Conservation (phyloP, 805 yeast species). For the Lipomyces yamanashiensis region DNA sequence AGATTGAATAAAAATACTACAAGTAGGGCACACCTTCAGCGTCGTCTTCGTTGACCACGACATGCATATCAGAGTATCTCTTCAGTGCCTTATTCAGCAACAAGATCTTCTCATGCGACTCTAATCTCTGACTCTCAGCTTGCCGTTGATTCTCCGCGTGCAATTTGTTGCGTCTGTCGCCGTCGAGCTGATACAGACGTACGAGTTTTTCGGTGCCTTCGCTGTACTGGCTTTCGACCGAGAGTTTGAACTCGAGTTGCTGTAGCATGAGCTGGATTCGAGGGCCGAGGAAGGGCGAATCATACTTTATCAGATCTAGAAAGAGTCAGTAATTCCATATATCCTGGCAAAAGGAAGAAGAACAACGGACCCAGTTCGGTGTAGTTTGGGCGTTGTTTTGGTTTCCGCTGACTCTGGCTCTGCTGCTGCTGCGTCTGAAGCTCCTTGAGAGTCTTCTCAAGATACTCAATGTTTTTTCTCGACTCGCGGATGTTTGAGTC, state of each 20-base stretch:
- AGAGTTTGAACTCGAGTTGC: conserved; percentile 88
- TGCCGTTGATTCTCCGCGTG: conserved; percentile 89
- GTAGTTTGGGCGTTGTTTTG: conserved; percentile 26
- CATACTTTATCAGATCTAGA: conserved; percentile 80
- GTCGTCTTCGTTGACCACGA: conserved; percentile 63
- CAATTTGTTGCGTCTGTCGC: conserved; percentile 80
- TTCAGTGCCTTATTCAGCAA: conserved; percentile 81
- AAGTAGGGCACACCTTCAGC: conserved; percentile 35
- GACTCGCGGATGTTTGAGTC: conserved; percentile 90
- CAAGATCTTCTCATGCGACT: conserved; percentile 83
- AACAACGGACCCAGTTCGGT: conserved; percentile 34
- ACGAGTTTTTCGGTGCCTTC: conserved; percentile 91
- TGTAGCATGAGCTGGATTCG: conserved; percentile 94
- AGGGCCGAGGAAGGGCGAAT: conserved; percentile 93
- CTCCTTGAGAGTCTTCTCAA: conserved; percentile 75
- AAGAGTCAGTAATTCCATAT: neutral
- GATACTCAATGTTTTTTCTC: conserved; percentile 84
- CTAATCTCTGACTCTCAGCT: conserved; percentile 80
- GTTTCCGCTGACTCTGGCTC: conserved; percentile 41
- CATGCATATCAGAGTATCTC: conserved; percentile 87
- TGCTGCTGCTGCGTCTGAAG: conserved; percentile 44
- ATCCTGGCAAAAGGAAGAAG: neutral
- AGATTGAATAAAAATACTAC: neutral
- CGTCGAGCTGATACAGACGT: conserved; percentile 84
- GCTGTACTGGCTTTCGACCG: conserved; percentile 90